Evolutionary conservation across 2,329 filamentous ascomycete species (phyloP), one percentile per base, ranked within the genome.

Genomic region (Paraphaeosphaeria sporulosa): DNA sequence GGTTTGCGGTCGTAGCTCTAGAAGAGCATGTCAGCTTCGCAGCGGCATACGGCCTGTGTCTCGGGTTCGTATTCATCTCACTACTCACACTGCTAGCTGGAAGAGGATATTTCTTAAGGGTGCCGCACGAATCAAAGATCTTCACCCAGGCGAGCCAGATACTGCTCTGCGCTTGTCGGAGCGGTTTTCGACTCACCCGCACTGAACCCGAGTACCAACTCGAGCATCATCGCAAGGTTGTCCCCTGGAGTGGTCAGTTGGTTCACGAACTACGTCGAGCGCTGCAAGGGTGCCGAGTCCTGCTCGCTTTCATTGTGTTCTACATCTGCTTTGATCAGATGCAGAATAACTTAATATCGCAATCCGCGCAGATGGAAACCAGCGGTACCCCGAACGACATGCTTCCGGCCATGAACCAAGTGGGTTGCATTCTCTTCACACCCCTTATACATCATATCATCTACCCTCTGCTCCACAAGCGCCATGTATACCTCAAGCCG

Each of bases 21-120:
- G 90, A 93, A 75, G 80, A 85, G 59, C 84, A 89, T 67, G 76
- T 88, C 59, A 88, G 87, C 4, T 93, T 91, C 77, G 85, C 89
- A 84, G 83, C 83, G 1, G 89, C 87, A 2, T 92, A 84, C 68
- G 76, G 88, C 17, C 76, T 90, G 40, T 84, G 85, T 51, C 84
- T 89, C 64, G 83, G 82, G 71, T 85, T 89, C 77, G 91, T 92
- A 78, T 78, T 85, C 58, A 74, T 89, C 15, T 87, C 87, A 42
- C 84, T 89, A 27, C 71, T 85, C 44, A 81, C 89, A 53, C 80
- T 88, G 4, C 61, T 86, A 42, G 55, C 73, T 7, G 72, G 73
- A 27, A 57, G 60, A 19, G 43, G 38, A 6, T 69, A 66, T 65
- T 72, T 65, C 40, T 25, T 65, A 49, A 61, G 63, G 19, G 53